Evolutionary conservation across 345 rosid species (phyloP).

Genomic region (Tarenaya hassleriana): DNA sequence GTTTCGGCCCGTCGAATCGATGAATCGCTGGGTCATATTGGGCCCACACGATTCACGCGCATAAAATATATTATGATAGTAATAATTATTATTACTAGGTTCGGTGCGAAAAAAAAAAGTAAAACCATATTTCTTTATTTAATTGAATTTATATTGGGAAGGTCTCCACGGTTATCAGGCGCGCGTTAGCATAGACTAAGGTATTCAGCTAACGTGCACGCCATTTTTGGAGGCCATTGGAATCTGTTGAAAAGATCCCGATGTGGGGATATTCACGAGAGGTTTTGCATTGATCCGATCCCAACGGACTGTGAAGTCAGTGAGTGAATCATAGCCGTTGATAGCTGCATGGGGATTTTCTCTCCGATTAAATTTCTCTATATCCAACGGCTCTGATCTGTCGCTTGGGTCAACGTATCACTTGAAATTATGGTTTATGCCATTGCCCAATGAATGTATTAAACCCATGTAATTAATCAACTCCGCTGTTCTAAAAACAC

Average conservation of each 20-base stretch:
- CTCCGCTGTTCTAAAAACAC: no score
- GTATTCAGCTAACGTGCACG: slow-evolving; percentile 11
- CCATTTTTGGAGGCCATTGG: slow-evolving; percentile 13
- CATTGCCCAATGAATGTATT: no score
- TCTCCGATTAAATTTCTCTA: neutral
- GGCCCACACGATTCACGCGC: slow-evolving; percentile 30
- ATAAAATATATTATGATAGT: neutral
- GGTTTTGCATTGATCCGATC: slow-evolving; percentile 18
- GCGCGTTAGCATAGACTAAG: slow-evolving; percentile 14
- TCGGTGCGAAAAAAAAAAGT: neutral
- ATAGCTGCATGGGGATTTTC: slow-evolving; percentile 18
- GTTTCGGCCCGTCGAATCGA: neutral
- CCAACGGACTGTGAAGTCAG: slow-evolving; percentile 2
- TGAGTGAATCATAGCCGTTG: slow-evolving; percentile 27
- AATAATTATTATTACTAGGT: neutral
- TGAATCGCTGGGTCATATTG: slow-evolving; percentile 10
- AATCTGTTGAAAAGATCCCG: slow-evolving; percentile 35
- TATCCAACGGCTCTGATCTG: slow-evolving; percentile 17
- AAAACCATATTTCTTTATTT: neutral
- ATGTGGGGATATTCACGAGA: slow-evolving; percentile 40
- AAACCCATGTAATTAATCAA: no score
- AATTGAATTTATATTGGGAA: slow-evolving; percentile 15
- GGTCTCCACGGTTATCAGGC: slow-evolving; percentile 19
- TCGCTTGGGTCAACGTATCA: neutral
- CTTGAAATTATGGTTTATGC: no score